Conservation (phyloP, 2,329 filamentous ascomycete species). For the Byssoonygena ceratinophila region DNA sequence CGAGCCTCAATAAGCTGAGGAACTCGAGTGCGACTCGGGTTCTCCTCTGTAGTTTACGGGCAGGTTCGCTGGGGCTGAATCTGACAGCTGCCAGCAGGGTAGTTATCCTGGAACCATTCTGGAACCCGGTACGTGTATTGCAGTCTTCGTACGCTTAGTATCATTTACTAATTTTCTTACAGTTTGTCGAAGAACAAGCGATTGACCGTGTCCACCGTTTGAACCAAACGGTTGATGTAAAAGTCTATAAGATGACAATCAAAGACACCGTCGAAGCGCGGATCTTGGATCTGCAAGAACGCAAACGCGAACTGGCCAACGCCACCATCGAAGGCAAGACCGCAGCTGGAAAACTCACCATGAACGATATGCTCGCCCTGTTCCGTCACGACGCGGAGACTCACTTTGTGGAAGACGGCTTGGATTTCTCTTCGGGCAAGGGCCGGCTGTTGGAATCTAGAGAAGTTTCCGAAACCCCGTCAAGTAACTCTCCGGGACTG, state of each 20-base stretch:
- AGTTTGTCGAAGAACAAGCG: conserved; percentile 97
- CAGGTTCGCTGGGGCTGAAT: conserved; percentile 85
- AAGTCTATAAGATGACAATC: conserved; percentile 90
- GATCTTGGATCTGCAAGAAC: conserved; percentile 87
- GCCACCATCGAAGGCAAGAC: conserved; percentile 74
- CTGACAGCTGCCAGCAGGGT: conserved; percentile 87
- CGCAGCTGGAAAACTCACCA: conserved; percentile 70
- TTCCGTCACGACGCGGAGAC: conserved; percentile 62
- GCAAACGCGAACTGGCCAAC: conserved; percentile 84
- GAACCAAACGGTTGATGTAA: conserved; percentile 87
- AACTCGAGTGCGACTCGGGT: conserved; percentile 66
- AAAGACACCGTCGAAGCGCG: conserved; percentile 80
- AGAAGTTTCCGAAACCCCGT: conserved; percentile 6
- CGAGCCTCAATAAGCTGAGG: conserved; percentile 65
- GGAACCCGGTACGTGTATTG: conserved; percentile 67
- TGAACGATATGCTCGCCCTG: conserved; percentile 86
- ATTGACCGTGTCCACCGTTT: conserved; percentile 98
- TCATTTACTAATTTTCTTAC: conserved; percentile 11
- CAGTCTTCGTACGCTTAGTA: neutral
- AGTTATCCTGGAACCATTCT: conserved; percentile 93
- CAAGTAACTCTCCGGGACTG: too few species aligned
- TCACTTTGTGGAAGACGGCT: conserved; percentile 33
- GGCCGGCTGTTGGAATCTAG: conserved; percentile 24
- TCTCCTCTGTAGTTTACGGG: conserved; percentile 85
- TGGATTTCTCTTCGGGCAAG: conserved; percentile 19